These are phyloP conservation scores for Hansenula sp. DNA, from an alignment of 1,139 yeast species.

Conservation along the genomic window DNA sequence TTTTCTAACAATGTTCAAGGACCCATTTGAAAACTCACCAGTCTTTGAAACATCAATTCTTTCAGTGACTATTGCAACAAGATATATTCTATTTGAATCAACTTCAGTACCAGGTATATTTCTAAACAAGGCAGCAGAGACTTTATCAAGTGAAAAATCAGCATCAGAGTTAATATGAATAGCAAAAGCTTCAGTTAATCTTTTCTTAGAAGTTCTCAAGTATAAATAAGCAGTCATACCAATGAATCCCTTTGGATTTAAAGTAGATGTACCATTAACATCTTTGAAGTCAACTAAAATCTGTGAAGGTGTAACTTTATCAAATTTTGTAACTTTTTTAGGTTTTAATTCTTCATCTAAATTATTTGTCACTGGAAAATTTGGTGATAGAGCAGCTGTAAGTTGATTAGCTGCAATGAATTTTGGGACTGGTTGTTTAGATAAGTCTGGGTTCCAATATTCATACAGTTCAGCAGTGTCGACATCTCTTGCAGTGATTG, in stretches of 20 bases:
- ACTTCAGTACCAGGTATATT: constrained; percentile 73
- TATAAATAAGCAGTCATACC: constrained; percentile 74
- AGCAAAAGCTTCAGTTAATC: constrained; percentile 79
- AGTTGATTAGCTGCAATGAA: constrained; percentile 64
- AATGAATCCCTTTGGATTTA: constrained; percentile 63
- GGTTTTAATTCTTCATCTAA: constrained; percentile 35
- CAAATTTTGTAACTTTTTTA: constrained; percentile 40
- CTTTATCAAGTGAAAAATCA: constrained; percentile 58
- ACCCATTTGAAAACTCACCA: constrained; percentile 5
- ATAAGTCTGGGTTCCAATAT: constrained; percentile 26
- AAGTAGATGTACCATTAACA: constrained; percentile 56
- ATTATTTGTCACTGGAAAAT: constrained; percentile 53
- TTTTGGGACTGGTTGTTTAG: constrained; percentile 41
- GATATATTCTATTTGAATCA: constrained; percentile 55
- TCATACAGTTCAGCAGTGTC: constrained; percentile 59
- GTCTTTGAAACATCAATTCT: constrained; percentile 34
- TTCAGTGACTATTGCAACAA: constrained; percentile 68
- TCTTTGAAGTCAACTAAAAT: constrained; percentile 77
- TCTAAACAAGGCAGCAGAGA: constrained; percentile 76
- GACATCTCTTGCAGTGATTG: constrained; percentile 61
- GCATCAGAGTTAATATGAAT: constrained; percentile 57
- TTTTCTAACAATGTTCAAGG: constrained; percentile 40
- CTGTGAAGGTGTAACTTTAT: constrained; percentile 62
- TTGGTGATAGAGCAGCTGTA: constrained; percentile 67
- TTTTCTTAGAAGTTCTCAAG: constrained; percentile 57